A percentile compares a stretch with the other conserved stretches of the same genome.
phyloP scores from a whole-genome alignment of 1,284 basidiomycete genomes.

The Calocybe gambosa region DNA sequence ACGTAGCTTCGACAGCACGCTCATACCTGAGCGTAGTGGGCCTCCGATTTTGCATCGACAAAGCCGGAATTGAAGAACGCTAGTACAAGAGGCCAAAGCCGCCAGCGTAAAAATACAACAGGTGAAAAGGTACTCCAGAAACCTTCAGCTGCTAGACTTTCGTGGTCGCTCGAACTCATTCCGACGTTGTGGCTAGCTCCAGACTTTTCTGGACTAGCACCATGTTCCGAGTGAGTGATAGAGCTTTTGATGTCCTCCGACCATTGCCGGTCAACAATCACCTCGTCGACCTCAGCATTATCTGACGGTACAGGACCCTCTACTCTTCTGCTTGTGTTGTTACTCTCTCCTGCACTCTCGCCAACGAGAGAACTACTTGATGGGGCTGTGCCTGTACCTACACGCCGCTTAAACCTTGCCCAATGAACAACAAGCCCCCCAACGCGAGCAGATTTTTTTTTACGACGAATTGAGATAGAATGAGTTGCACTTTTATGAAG shows the following conservation, averaged over 20 bases:
- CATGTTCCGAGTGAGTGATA: conserved; percentile 45
- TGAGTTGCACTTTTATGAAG: conserved; percentile 16
- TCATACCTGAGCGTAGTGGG: conserved; percentile 42
- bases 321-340: conserved; percentile 20
- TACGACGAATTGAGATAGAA: conserved; percentile 14
- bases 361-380: conserved; percentile 32
- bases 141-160: conserved; percentile 23
- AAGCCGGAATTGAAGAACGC: conserved; percentile 55
- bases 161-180: conserved; percentile 26
- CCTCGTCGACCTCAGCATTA: conserved; percentile 46
- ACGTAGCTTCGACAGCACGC: neutral
- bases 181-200: conserved; percentile 30
- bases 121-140: conserved; percentile 21
- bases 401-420: conserved; percentile 30
- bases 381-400: conserved; percentile 34
- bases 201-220: conserved; percentile 39
- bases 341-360: conserved; percentile 37
- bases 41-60: conserved; percentile 52
- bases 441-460: conserved; percentile 23
- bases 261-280: conserved; percentile 70
- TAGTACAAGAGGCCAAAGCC: conserved; percentile 28
- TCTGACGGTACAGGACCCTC: conserved; percentile 23
- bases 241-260: conserved; percentile 48
- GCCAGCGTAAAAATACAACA: conserved; percentile 28
- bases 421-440: conserved; percentile 25